Evolutionary conservation across 345 rosid species (phyloP).

Genomic region (Melaleuca quinquenervia): DNA sequence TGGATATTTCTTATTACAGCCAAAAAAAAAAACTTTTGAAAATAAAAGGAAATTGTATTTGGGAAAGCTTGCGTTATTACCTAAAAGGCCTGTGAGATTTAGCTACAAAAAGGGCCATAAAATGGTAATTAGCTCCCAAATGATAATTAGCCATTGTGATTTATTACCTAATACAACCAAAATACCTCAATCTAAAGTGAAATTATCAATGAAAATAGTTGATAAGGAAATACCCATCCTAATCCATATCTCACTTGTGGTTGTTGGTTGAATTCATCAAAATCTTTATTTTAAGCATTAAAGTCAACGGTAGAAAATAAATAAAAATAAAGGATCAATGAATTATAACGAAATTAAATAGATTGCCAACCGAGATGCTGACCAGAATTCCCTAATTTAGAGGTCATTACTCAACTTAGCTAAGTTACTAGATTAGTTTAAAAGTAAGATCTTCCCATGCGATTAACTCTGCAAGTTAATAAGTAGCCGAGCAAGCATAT

Average conservation of each 20-base stretch:
- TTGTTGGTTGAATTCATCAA: not conserved
- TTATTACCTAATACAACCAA: not conserved
- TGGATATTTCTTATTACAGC: not conserved
- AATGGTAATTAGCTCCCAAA: not conserved
- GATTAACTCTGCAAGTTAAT: no score
- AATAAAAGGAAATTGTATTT: not conserved
- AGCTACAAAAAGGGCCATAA: not conserved
- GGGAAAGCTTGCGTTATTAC: not conserved
- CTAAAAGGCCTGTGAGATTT: not conserved
- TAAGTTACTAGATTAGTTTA: not conserved
- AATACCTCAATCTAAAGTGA: not conserved
- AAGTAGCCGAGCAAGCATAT: no score
- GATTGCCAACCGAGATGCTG: not conserved
- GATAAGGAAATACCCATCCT: not conserved
- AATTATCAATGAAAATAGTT: not conserved
- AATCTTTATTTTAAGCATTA: not conserved
- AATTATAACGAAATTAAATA: not conserved
- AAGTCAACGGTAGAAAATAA: not conserved
- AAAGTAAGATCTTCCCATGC: no score
- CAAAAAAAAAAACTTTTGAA: accelerated
- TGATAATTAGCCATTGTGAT: not conserved
- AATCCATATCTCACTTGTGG: not conserved
- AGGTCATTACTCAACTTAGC: not conserved
- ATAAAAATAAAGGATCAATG: not conserved
- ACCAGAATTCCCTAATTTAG: not conserved